Base-by-base conservation (phyloP, 2,329 filamentous ascomycete genomes). In the Paecilomyces variotii region DNA sequence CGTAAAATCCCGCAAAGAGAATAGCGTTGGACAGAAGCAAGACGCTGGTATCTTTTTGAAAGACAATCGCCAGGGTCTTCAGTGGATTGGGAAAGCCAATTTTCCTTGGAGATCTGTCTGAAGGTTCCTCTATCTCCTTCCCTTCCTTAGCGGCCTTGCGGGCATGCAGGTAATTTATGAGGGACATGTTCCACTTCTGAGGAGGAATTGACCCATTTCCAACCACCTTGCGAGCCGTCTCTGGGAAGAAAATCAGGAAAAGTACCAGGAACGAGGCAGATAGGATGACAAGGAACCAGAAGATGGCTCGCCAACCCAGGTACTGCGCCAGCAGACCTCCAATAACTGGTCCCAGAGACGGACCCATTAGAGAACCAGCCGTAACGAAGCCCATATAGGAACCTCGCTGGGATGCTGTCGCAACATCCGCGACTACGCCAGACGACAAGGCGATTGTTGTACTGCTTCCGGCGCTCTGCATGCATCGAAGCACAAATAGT, bases 231-330 rank as follows among this genome's bases (percentile, higher is more conserved):
- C 74, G 69, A 45, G 64, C 65, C 28, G 74, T 76, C 56, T 76
- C 74, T 6, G 73, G 74, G 53, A 76, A 70, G 62, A 72, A 68
- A 7, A 68, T 49, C 2, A 74, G 56, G 35, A 77, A 72, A 2
- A 73, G 66, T 1, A 73, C 34, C 27, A 76, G 64, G 56, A 72
- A 76, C 1, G 66, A 65, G 0, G 70, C 76, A 0, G 75, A 69
- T 55, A 79, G 71, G 24, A 83, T 81, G 30, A 77, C 70, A 3
- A 84, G 70, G 59, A 80, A 79, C 76, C 78, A 80, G 62, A 80
- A 76, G 14, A 76, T 74, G 9, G 70, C 67, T 39, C 68, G 64
- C 74, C 74, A 77, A 3, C 72, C 72, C 5, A 77, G 67, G 57
- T 69, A 76, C 54, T 72, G 64, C 5, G 67, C 63, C 9, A 76